Base-by-base conservation (phyloP, 1,139 yeast species). In the Kodamaea ohmeri region DNA sequence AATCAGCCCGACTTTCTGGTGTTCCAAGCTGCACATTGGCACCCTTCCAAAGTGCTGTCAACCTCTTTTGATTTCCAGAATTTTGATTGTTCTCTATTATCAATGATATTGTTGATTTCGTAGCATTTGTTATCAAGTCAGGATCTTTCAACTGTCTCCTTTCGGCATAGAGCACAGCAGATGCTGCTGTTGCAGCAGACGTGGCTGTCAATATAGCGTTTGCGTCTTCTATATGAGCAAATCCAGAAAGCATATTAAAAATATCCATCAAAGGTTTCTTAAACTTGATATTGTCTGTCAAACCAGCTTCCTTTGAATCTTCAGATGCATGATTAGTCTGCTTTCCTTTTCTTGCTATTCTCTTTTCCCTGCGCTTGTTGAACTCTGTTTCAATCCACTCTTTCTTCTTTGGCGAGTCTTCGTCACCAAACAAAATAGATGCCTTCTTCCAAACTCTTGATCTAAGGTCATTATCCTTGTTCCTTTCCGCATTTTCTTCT, bases 391-490 rank as follows among this genome's bases (percentile, higher is more conserved):
- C 84, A 15, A 87, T 73, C 97, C 97, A 90, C 34, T 73, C 66
- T n/a, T 63, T 56, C 50, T 78, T 78, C 12, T 67, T 76, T 4
- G 73, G 64, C 6, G 80, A 69, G 4, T 73, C 80, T 3, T 63
- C 67, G 9, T 67, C 71, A 1, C 96, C 95, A 61, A 79, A 89
- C 47, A 83, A 63, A 14, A 63, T 61, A 31, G 67, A 67, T 0
- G 97, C 97, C 33, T 92, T 68, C 48, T 81, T 82, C 44, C 76
- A 71, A 19, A 92, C 83, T 39, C 97, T 68, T 1, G 86, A 78
- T 38, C 95, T 72, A 42, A 90, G 64, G 56, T 90, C 97, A 50
- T 86, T 84, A 56, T 88, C 96, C 61, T 87, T 83, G 56, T 90
- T 90, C 46, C 94, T 72, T 45, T 83, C 84, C 12, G 77, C 75